Percentiles rank a stretch among this genome's conserved stretches.
phyloP scores from a whole-genome alignment of 768 basidiomycete genomes.

The Kwoniella dejecticola region DNA sequence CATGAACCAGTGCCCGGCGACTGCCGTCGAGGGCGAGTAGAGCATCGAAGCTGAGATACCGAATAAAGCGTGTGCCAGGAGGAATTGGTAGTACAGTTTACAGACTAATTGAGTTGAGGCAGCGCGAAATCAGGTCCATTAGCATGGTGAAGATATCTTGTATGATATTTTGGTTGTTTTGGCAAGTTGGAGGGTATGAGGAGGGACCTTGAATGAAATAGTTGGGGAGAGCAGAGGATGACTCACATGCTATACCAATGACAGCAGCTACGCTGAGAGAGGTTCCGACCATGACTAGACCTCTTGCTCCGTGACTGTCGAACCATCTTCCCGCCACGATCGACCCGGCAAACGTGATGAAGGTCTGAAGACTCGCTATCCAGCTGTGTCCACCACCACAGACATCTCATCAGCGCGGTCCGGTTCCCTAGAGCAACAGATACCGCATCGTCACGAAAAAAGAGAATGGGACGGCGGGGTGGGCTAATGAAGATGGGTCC shows the following conservation, averaged over 20 bases:
- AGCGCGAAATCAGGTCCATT: background rate
- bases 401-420: no score
- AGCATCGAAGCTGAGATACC: conserved; percentile 44
- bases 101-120: conserved; percentile 32
- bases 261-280: conserved; percentile 35
- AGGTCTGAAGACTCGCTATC: conserved; percentile 43
- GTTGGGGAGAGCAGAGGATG: no score
- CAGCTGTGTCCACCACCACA: conserved; percentile 41
- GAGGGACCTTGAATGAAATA: no score
- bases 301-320: conserved; percentile 45
- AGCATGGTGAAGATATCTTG: no score
- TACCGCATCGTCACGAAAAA: no score
- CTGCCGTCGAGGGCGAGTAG: conserved; percentile 48
- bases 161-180: no score
- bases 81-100: conserved; percentile 51
- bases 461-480: no score
- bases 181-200: no score
- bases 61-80: conserved; percentile 48
- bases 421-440: no score
- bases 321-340: conserved; percentile 46
- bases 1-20: conserved; percentile 53
- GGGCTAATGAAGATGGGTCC: no score
- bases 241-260: conserved; percentile 49
- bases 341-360: conserved; percentile 41
- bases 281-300: conserved; percentile 37